Conservation (phyloP, 2,329 filamentous ascomycete genomes). For the Phialocephala sp. region DNA sequence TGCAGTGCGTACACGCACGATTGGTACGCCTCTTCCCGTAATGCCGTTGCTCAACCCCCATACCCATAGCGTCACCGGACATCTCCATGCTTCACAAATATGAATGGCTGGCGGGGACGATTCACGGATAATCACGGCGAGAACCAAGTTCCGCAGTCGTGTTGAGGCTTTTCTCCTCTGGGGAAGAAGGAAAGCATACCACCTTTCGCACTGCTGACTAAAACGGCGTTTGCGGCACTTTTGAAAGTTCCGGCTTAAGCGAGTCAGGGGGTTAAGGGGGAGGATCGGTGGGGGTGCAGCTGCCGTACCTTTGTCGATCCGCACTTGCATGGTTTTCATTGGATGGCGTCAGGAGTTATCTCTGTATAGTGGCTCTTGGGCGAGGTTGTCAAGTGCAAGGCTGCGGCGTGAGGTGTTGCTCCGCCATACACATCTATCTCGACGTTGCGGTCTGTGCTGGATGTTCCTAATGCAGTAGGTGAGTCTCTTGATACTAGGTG, state of each 20-base stretch:
- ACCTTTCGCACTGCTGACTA: neutral
- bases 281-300: neutral
- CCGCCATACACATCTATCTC: neutral
- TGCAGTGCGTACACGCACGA: constrained; percentile 5
- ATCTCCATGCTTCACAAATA: neutral
- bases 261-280: neutral
- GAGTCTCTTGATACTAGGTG: neutral
- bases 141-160: neutral
- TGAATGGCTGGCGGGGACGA: neutral
- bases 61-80: too few species aligned
- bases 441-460: neutral
- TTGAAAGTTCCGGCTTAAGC: constrained; percentile 7
- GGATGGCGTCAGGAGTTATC: neutral
- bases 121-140: neutral
- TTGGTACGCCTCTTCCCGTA: neutral
- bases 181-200: neutral
- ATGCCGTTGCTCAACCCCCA: neutral
- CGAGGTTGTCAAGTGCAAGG: neutral
- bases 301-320: neutral
- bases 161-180: neutral
- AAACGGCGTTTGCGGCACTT: neutral
- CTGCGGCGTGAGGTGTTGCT: neutral
- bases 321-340: neutral
- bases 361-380: neutral
- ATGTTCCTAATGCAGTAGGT: neutral